Conservation (phyloP, 768 basidiomycete genomes). For the Pisolithus orientalis region DNA sequence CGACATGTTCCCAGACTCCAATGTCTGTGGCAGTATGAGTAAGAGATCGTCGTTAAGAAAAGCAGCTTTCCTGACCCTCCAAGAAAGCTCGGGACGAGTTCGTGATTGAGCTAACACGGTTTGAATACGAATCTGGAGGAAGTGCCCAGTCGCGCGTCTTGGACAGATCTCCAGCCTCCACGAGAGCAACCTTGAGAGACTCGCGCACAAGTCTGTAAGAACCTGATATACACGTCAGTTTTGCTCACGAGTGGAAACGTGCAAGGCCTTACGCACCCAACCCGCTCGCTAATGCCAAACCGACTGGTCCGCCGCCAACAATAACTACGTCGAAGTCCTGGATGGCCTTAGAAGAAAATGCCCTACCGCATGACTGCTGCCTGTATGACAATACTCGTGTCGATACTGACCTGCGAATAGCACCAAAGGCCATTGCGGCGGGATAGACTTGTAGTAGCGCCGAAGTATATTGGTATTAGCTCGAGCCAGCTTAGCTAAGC, state of each 20-base stretch:
- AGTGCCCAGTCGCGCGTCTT: conserved; percentile 65
- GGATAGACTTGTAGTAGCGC: neutral
- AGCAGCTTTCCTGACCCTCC: conserved; percentile 37
- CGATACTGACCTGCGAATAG: conserved; percentile 4
- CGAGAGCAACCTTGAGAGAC: conserved; percentile 57
- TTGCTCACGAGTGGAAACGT: neutral
- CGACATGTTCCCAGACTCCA: conserved; percentile 80
- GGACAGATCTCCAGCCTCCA: conserved; percentile 77
- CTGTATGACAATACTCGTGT: conserved; percentile 2
- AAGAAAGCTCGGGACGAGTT: conserved; percentile 65
- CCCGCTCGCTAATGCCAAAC: conserved; percentile 83
- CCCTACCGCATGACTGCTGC: conserved; percentile 5
- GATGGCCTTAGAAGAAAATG: conserved; percentile 14
- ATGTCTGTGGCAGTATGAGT: conserved; percentile 43
- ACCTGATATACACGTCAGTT: conserved; percentile 31
- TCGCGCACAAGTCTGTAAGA: conserved; percentile 45
- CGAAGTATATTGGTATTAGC: neutral
- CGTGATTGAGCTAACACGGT: conserved; percentile 83
- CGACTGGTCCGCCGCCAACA: conserved; percentile 91
- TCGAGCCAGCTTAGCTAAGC: neutral
- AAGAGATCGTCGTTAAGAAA: neutral
- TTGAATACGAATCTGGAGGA: conserved; percentile 54
- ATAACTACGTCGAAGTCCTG: conserved; percentile 83
- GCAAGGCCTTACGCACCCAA: conserved; percentile 48
- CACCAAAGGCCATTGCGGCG: conserved; percentile 1